Evolutionary conservation across 345 rosid genomes (phyloP).

Genomic region (Lepidium sativum): DNA sequence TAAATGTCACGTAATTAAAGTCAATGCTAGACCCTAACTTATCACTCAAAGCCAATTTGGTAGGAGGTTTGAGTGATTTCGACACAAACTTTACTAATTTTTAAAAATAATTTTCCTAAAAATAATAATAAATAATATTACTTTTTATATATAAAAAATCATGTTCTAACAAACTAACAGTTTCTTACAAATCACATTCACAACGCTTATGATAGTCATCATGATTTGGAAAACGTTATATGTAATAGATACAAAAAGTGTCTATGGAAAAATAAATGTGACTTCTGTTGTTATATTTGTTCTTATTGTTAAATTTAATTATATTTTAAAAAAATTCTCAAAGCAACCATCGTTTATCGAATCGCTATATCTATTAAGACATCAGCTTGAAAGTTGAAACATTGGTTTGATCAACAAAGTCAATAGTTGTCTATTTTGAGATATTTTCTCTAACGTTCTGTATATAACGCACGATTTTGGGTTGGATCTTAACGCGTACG

Average conservation of each 20-base stretch:
- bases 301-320: neutral
- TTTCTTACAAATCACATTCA: slow-evolving; percentile 7
- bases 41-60: slow-evolving; percentile 26
- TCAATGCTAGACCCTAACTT: slow-evolving; percentile 27
- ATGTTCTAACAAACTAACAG: slow-evolving; percentile 8
- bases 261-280: slow-evolving; percentile 2
- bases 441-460: neutral
- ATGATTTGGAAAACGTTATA: slow-evolving; percentile 1
- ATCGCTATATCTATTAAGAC: neutral
- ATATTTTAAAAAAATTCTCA: neutral
- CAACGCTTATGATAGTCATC: neutral
- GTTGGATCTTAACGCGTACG: neutral
- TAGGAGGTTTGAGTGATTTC: slow-evolving; percentile 27
- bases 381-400: neutral
- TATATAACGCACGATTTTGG: neutral
- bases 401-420: neutral
- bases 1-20: slow-evolving; percentile 18
- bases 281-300: neutral
- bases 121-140: neutral
- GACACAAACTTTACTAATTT: neutral
- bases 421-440: neutral
- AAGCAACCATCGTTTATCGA: neutral
- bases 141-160: neutral
- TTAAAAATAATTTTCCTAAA: neutral
- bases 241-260: neutral